Conservation (phyloP, 2,329 filamentous ascomycete species). For the Fusarium scirpi region DNA sequence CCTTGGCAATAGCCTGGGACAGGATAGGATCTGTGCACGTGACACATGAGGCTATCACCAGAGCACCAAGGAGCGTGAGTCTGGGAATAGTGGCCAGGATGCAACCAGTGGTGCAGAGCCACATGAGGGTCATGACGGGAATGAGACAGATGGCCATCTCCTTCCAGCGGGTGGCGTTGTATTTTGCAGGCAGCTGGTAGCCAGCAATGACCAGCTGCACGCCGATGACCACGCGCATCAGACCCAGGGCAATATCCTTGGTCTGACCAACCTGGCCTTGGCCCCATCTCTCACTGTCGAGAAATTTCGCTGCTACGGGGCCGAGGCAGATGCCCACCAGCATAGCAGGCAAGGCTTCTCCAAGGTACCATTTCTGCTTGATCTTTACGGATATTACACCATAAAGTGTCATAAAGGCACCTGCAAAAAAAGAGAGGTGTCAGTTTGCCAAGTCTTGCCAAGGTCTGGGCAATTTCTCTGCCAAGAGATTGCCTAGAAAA, state of each 20-base stretch:
- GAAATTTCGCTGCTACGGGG: conserved; percentile 65
- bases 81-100: conserved; percentile 67
- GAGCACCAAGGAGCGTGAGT: conserved; percentile 63
- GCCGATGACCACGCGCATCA: conserved; percentile 71
- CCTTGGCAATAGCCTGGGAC: conserved; percentile 46
- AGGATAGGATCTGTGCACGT: conserved; percentile 62
- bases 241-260: conserved; percentile 57
- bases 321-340: conserved; percentile 66
- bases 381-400: conserved; percentile 65
- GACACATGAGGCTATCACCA: conserved; percentile 71
- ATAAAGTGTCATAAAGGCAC: conserved; percentile 61
- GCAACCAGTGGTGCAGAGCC: conserved; percentile 68
- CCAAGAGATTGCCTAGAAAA: conserved; percentile 6
- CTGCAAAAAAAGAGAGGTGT: conserved; percentile 41
- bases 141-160: conserved; percentile 67
- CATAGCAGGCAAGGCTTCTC: conserved; percentile 68
- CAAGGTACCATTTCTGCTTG: conserved; percentile 65
- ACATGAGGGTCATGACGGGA: conserved; percentile 72
- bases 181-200: conserved; percentile 70
- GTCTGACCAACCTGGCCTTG: conserved; percentile 37
- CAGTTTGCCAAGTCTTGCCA: conserved; percentile 19
- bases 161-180: conserved; percentile 61
- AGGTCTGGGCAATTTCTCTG: conserved; percentile 10
- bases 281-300: conserved; percentile 56
- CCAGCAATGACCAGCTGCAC: conserved; percentile 73